A percentile compares a stretch with the other conserved stretches of the same genome.
Evolutionary conservation across 169 alveolate genomes (phyloP).

Genomic region (Cryptosporidium sp.): DNA sequence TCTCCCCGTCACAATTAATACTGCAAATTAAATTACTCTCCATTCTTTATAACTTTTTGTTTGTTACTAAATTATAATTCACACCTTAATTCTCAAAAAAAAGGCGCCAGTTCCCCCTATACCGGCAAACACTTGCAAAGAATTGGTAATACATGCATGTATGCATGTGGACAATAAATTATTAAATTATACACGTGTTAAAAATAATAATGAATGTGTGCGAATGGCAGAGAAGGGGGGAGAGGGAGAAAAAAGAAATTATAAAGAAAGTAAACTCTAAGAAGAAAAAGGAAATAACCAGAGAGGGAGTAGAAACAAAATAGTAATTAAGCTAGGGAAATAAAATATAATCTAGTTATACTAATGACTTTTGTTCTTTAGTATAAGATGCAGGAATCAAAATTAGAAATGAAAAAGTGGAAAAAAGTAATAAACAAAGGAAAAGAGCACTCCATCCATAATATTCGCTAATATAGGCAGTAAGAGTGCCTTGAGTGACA

Average conservation of each 20-base stretch:
- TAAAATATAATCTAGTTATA: neutral
- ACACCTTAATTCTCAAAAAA: neutral
- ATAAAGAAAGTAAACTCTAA: neutral
- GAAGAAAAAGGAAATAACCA: no score
- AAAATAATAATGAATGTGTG: neutral
- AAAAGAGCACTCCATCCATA: constrained; percentile 81
- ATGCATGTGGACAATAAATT: constrained; percentile 30
- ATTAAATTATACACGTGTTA: neutral
- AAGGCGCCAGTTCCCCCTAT: neutral
- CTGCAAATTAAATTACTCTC: constrained; percentile 47
- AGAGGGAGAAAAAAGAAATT: neutral
- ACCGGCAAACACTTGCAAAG: constrained; percentile 11
- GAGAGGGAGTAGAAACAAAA: no score
- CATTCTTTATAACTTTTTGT: neutral
- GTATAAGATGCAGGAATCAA: constrained; percentile 74
- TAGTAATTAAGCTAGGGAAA: no score
- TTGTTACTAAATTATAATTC: neutral
- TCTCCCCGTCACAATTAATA: constrained; percentile 26
- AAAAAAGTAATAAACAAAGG: constrained; percentile 55
- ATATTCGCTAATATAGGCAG: constrained; percentile 78
- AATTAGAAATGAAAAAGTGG: constrained; percentile 52
- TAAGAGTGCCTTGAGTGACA: constrained; percentile 78
- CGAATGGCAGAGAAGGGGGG: neutral
- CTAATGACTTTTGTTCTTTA: neutral
- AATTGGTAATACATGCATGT: constrained; percentile 15